Conservation (phyloP, 768 basidiomycete species). For the Piloderma croceum region DNA sequence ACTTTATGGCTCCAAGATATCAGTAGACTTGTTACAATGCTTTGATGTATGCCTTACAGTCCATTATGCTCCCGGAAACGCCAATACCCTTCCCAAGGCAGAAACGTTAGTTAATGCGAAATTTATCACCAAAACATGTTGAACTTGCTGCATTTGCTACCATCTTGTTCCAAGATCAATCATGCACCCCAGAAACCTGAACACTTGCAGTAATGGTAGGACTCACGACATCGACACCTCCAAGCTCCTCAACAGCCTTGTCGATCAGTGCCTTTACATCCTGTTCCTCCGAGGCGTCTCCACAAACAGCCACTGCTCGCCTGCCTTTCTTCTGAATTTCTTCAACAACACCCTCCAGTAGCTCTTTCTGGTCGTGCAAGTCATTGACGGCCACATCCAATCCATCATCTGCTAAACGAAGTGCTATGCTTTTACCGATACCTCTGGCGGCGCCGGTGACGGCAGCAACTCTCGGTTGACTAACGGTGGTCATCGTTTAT, state of each 20-base stretch:
- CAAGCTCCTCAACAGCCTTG: conserved; percentile 19
- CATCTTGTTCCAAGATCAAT: not conserved
- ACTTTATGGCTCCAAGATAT: too few species aligned
- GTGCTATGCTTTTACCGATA: conserved; percentile 27
- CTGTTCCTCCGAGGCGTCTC: conserved; percentile 24
- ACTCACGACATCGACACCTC: conserved; percentile 27
- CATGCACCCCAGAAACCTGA: not conserved
- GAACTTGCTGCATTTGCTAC: not conserved
- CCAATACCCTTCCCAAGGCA: too few species aligned
- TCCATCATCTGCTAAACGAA: conserved; percentile 28
- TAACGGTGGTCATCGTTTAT: too few species aligned
- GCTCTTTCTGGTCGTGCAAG: conserved; percentile 8
- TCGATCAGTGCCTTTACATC: conserved; percentile 25
- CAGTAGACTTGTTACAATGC: too few species aligned
- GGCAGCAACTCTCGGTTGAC: conserved; percentile 12
- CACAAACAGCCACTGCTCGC: conserved; percentile 13
- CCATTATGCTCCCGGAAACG: too few species aligned
- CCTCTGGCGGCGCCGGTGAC: conserved; percentile 32
- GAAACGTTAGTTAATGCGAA: too few species aligned
- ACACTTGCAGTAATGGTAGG: not conserved
- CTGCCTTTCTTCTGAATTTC: conserved; percentile 22
- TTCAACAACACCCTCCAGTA: conserved; percentile 17
- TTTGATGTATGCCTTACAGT: too few species aligned
- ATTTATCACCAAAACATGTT: not conserved
- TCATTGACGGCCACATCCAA: conserved; percentile 30